Base-by-base conservation (phyloP, 1,284 basidiomycete genomes). In the Puccinia horiana region DNA sequence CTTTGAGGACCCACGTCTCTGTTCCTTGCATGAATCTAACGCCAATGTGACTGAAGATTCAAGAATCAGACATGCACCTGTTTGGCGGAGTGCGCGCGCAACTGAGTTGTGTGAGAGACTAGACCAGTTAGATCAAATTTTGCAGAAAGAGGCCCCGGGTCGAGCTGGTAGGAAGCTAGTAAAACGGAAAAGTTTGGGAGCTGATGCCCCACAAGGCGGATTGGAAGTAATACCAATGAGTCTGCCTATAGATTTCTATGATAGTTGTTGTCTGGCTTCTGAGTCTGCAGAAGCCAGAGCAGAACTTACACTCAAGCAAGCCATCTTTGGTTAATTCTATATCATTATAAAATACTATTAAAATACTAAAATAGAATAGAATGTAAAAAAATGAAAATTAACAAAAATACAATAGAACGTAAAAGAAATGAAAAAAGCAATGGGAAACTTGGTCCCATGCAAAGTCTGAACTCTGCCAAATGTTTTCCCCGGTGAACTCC, bases 21-120 rank as follows among this genome's bases (percentile, higher is more conserved):
- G 72, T 74, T 74, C 47, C 12, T 74, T 49, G 6, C 49, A 75
- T 29, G 73, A 75, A 49, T 75, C 73, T 23, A 29, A 29, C 35
- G 37, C 47, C 14, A 49, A 75, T 54, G 3, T 26, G 12, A 2
- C 37, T 54, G 73, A n/a, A 6, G 35, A 75, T 20, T 26, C 52
- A 11, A 54, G 73, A 42, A 35, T 75, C 6, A 54, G 73, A 42
- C 52, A 56, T 37, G 40, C 29, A 40, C 73, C 73, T n/a, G n/a
- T 75, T 42, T 75, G 73, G 73, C 52, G 73, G 23, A 75, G 73
- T n/a, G n/a, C 26, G 6, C 14, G n/a, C 26, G 73, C 52, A 4
- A 75, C 73, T 37, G 73, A 49, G 29, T 29, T 75, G 37, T 49
- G 54, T 14, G 73, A 75, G 42, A 37, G 29, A n/a, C 54, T 75